Evolutionary conservation across 192 early-diverging fungal species (phyloP), one percentile per base, ranked within the genome.

Genomic region (Mycoemilia scoparia): DNA sequence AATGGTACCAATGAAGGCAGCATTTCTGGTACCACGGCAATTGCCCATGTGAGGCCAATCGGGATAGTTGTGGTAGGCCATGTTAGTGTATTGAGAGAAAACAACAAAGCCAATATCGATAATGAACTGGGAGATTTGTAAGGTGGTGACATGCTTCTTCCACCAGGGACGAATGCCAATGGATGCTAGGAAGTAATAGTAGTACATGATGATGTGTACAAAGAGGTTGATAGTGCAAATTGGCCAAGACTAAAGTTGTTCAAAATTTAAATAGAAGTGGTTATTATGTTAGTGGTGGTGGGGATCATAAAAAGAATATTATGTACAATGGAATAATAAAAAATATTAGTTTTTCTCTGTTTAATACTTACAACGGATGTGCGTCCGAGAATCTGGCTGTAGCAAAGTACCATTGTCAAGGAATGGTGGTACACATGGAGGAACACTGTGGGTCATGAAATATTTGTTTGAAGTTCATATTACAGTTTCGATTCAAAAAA

Each of bases 361-460:
- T n/a, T n/a, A n/a, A n/a, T n/a, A 67, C 69, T 71, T 77, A 79
- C 77, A 47, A 87, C 77, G 20, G 82, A 69, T 14, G 80, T 76
- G 17, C 63, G 59, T 3, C 86, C 83, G 21, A 65, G 58, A 18
- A 89, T 69, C 57, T 89, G 80, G 36, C 71, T 67, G 39, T 67
- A 88, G 66, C 83, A 87, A 15, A 90, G 79, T 26, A 81, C 66
- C 71, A 84, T 79, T 15, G 87, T 90, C 59, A 85, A 69, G 34
- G 81, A 76, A 57, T 93, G 89, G 55, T 93, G 89, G 70, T 81
- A 93, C 44, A 81, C 84, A 45, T 93, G 89, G 29, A 93, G 60
- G 64, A 93, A 93, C 54, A 79, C 84, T n/a, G n/a, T n/a, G n/a
- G n/a, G n/a, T n/a, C n/a, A n/a, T n/a, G n/a, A n/a, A n/a, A n/a